A percentile compares a stretch with the other conserved stretches of the same genome.
Evolutionary conservation across 192 early-diverging fungal species (phyloP).

Genomic region (Mortierella hygrophila): DNA sequence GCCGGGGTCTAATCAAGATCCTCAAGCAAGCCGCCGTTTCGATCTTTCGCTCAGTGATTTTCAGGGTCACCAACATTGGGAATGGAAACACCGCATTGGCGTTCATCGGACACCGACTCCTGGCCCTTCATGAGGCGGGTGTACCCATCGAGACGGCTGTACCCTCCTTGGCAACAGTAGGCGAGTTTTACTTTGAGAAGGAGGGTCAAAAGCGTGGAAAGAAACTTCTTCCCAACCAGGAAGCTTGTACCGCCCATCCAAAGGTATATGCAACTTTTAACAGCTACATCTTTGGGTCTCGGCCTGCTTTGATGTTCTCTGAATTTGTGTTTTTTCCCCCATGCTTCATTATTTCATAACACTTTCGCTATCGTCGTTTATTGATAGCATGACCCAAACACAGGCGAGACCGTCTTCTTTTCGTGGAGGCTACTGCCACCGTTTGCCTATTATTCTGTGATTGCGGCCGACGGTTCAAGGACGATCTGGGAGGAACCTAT

Average conservation of each 20-base stretch:
- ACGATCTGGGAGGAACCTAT: conserved; percentile 47
- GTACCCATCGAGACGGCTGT: conserved; percentile 25
- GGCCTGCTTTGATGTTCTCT: background rate
- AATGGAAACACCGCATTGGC: conserved; percentile 41
- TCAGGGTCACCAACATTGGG: conserved; percentile 9
- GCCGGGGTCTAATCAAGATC: background rate
- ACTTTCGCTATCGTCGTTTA: background rate
- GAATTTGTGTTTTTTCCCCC: background rate
- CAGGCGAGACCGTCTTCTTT: conserved; percentile 44
- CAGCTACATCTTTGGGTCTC: background rate
- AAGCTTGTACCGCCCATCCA: conserved; percentile 38
- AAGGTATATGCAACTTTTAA: conserved; percentile 26
- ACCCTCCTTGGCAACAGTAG: conserved; percentile 32
- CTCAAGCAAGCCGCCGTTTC: background rate
- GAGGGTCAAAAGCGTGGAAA: background rate
- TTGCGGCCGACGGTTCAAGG: conserved; percentile 24
- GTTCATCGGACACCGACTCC: conserved; percentile 16
- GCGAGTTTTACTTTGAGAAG: conserved; percentile 40
- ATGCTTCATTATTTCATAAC: background rate
- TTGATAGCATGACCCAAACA: conserved; percentile 25
- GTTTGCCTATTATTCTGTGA: conserved; percentile 31
- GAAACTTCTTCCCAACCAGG: conserved; percentile 1
- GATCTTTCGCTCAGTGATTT: background rate
- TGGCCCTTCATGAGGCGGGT: conserved; percentile 38
- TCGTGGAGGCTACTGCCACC: conserved; percentile 12